Evolutionary conservation across 2,329 filamentous ascomycete genomes (phyloP).

Genomic region (Rhytidhysteron rufulum): DNA sequence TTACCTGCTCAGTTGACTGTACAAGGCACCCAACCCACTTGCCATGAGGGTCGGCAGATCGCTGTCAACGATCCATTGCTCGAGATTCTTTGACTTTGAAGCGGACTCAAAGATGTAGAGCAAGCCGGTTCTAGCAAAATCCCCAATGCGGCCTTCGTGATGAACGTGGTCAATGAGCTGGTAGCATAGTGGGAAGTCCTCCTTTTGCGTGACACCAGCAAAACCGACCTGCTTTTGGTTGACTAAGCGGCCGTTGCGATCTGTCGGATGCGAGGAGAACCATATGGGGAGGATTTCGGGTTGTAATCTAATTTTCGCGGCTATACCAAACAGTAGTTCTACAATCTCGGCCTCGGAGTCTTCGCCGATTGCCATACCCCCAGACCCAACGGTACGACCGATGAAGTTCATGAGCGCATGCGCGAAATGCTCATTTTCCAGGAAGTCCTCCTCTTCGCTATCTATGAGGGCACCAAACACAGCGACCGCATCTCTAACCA

Average conservation of each 20-base stretch:
- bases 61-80: conserved; percentile 96
- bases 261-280: conserved; percentile 63
- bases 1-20: conserved; percentile 63
- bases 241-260: conserved; percentile 37
- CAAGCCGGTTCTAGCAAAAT: conserved; percentile 91
- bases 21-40: conserved; percentile 78
- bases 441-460: conserved; percentile 92
- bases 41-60: conserved; percentile 97
- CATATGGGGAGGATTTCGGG: conserved; percentile 84
- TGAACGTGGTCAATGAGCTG: conserved; percentile 95
- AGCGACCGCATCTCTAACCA: conserved; percentile 78
- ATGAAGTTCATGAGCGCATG: conserved; percentile 83
- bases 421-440: conserved; percentile 82
- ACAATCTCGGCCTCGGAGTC: conserved; percentile 87
- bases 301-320: conserved; percentile 89
- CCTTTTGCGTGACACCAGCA: conserved; percentile 76
- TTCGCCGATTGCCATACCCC: conserved; percentile 67
- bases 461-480: conserved; percentile 92
- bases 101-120: conserved; percentile 95
- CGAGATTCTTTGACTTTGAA: conserved; percentile 73
- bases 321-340: conserved; percentile 91
- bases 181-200: conserved; percentile 95
- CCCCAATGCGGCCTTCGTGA: conserved; percentile 87
- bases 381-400: conserved; percentile 70
- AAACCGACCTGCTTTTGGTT: conserved; percentile 65